A percentile compares a stretch with the other conserved stretches of the same genome.
Evolutionary conservation across 306 rosid species (phyloP).

Genomic region (Comarum palustre): DNA sequence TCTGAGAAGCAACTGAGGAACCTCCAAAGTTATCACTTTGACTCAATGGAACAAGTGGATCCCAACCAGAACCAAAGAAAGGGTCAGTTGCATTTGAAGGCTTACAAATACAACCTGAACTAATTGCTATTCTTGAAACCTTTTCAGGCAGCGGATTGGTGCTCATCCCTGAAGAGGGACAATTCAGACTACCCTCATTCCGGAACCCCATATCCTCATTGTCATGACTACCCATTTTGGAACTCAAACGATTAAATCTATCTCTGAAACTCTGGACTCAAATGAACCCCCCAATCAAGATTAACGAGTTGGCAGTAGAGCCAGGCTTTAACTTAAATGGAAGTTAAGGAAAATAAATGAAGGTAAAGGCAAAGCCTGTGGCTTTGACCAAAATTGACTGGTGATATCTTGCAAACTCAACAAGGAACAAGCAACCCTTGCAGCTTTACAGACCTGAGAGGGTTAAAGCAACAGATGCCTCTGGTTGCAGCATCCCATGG

Average conservation of each 20-base stretch:
- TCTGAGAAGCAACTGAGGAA: slow-evolving; percentile 62
- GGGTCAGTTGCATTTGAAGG: slow-evolving; percentile 54
- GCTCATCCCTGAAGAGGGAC: slow-evolving; percentile 51
- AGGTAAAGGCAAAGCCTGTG: slow-evolving; percentile 56
- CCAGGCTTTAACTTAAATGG: slow-evolving; percentile 23
- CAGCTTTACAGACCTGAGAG: slow-evolving; percentile 80
- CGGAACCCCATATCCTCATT: slow-evolving; percentile 65
- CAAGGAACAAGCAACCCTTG: slow-evolving; percentile 76
- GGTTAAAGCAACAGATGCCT: slow-evolving; percentile 79
- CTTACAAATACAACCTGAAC: slow-evolving; percentile 53
- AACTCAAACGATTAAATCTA: slow-evolving; percentile 34
- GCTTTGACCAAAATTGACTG: slow-evolving; percentile 65
- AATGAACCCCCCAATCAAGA: slow-evolving; percentile 20
- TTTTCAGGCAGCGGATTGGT: slow-evolving; percentile 38
- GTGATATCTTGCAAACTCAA: slow-evolving; percentile 81
- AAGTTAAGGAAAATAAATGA: slow-evolving; percentile 29
- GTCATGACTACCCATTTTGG: slow-evolving; percentile 68
- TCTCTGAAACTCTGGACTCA: slow-evolving; percentile 25
- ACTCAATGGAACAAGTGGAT: slow-evolving; percentile 72
- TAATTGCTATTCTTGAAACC: slow-evolving; percentile 53
- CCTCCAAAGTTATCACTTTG: slow-evolving; percentile 72
- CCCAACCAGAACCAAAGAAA: slow-evolving; percentile 79
- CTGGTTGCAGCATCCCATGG: slow-evolving; percentile 51
- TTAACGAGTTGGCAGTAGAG: slow-evolving; percentile 35
- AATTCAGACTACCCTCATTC: slow-evolving; percentile 47